These are phyloP conservation scores for Aspergillus caelatus DNA, from an alignment of 2,329 filamentous ascomycete species.

Conservation along the genomic window DNA sequence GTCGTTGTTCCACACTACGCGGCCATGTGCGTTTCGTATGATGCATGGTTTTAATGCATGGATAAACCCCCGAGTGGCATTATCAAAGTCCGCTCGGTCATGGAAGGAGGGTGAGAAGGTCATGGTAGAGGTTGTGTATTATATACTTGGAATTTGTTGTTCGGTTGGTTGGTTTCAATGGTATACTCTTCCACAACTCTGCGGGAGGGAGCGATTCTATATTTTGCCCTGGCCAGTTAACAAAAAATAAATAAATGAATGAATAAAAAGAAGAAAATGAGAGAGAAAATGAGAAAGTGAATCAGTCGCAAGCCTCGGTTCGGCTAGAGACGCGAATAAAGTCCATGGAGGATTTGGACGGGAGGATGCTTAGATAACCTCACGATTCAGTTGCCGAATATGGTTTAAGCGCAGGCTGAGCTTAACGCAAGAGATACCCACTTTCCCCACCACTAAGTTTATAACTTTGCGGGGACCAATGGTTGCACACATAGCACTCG, in stretches of 20 bases:
- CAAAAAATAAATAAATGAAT: too few relatives aligned
- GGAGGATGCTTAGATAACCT: neutral
- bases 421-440: neutral
- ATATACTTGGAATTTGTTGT: neutral
- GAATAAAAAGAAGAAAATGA: neutral
- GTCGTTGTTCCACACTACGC: constrained; percentile 37
- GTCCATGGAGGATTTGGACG: neutral
- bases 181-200: neutral
- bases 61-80: constrained; percentile 26
- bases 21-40: constrained; percentile 26
- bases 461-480: neutral
- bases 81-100: constrained; percentile 21
- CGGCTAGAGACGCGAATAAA: neutral
- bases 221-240: neutral
- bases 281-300: too few relatives aligned
- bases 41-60: constrained; percentile 19
- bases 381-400: neutral
- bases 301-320: neutral
- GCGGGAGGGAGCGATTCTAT: neutral
- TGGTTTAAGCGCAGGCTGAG: neutral
- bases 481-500: neutral
- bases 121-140: neutral
- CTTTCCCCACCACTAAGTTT: neutral
- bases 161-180: neutral
- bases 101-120: constrained; percentile 11